Base-by-base conservation (phyloP, 306 rosid genomes). In the Gastrolobium bilobum region DNA sequence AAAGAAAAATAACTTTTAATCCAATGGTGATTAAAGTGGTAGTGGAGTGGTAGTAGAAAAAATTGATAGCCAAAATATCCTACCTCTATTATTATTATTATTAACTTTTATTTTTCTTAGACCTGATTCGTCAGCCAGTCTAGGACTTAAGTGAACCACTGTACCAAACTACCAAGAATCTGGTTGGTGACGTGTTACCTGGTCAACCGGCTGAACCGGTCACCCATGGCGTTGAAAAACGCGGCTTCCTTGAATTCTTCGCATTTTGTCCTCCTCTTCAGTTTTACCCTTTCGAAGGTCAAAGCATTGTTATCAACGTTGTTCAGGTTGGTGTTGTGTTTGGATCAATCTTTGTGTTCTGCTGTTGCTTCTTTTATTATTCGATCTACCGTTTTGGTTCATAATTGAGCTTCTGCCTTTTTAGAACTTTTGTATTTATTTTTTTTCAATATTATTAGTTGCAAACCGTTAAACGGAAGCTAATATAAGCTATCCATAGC, bases 121-220 rank as follows among this genome's bases (percentile, higher is more conserved):
- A 20, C 26, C 26, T 20, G 26, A 20, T 20, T 20, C 26, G 26
- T 20, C 26, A 20, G 26, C 26, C 26, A 20, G 26, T 20, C 26
- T 20, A 20, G 26, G 26, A 20, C 1, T 20, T 20, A 20, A 20
- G 26, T 20, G 26, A 20, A 20, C 26, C 26, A 20, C 26, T 20
- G 26, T 20, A 20, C 26, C 26, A 20, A 20, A 1, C 26, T n/a
- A 20, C 26, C 26, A 20, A 20, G 26, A 20, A 20, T 20, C 48
- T 43, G 9, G 48, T 2, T 43, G 48, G 48, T 11, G 9, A 7
- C 48, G 10, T 9, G 48, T 43, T 43, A 2, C 7, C 48, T 7
- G 52, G 84, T 75, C 59, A 79, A 69, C 87, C 72, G 75, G 80
- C 73, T 68, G 81, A 76, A 56, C 70, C 85, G 71, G 88, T 80